Conservation (phyloP, 2,329 filamentous ascomycete species). For the Penicillium sp. region DNA sequence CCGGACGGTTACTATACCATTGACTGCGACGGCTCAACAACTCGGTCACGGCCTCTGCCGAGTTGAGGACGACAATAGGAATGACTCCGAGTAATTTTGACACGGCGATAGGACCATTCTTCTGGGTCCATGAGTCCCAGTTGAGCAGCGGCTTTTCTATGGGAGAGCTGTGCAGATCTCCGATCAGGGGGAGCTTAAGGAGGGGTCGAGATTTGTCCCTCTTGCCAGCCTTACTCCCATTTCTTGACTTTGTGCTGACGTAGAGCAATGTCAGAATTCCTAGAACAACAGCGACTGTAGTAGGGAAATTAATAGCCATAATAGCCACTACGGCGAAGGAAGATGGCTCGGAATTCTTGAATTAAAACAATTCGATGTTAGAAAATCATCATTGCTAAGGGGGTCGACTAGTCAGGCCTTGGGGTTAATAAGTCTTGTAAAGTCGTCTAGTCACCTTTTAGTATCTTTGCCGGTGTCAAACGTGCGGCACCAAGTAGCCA, state of each 20-base stretch:
- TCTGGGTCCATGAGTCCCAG: conserved; percentile 39
- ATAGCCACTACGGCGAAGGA: neutral
- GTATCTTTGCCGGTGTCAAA: no score
- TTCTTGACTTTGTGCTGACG: neutral
- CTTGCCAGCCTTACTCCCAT: neutral
- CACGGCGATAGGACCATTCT: conserved; percentile 41
- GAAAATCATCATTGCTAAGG: neutral
- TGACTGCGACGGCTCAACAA: conserved; percentile 47
- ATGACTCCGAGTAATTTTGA: conserved; percentile 35
- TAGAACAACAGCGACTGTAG: neutral
- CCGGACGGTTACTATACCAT: conserved; percentile 46
- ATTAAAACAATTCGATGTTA: neutral
- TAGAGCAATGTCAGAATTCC: neutral
- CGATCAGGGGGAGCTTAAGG: conserved; percentile 35
- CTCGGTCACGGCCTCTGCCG: conserved; percentile 41
- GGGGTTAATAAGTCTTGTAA: neutral
- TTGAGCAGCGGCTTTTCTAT: conserved; percentile 32
- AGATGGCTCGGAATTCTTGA: neutral
- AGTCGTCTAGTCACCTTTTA: neutral
- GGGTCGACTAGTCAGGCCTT: neutral
- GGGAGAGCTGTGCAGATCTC: conserved; percentile 35
- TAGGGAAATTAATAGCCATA: neutral
- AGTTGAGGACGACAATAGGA: conserved; percentile 46
- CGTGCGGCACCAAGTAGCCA: neutral
- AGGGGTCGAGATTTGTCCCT: neutral